Base-by-base conservation (phyloP, 345 rosid genomes). In the Raphanus sativus region DNA sequence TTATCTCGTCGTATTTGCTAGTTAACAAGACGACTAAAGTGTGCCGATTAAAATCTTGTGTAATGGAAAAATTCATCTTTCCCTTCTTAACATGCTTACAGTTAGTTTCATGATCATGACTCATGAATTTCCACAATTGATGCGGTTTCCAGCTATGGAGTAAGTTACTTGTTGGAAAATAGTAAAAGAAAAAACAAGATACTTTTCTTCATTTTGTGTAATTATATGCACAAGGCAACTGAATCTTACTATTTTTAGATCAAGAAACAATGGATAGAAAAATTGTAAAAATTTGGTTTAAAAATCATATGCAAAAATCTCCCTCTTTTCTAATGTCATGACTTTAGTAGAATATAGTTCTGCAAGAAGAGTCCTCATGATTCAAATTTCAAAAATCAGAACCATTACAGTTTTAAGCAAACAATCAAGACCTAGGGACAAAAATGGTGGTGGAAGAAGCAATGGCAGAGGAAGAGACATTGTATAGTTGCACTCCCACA, bases 331-430 rank as follows among this genome's bases (percentile, higher is more conserved):
- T 34, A 36, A 36, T 36, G 3, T 40, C 36, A 12, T 33, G 15
- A 6, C 65, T 64, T 73, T 52, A 9, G 40, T 40, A 74, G 55
- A 52, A n/a, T 52, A 5, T 34, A n/a, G 56, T 16, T 75, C 45
- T 56, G 42, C 56, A 74, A 36, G 32, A 38, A 16, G 40, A 36
- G 10, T 16, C 42, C 59, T 29, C 65, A 55, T 54, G 15, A 9
- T 38, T 74, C 48, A 58, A 65, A 75, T 58, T 52, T 66, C 45
- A 40, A 55, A 74, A 55, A 26, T 25, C 0, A 7, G 58, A 38
- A 74, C 11, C 11, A 10, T 32, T 32, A 21, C 62, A 12, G 2
- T 21, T 70, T 25, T 1, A 30, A 30, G 21, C 69, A 62, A 17
- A 26, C 38, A n/a, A 58, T 12, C 28, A 56, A 24, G 28, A 29